Conservation (phyloP, 2,329 filamentous ascomycete species). For the Corynespora cassiicola region DNA sequence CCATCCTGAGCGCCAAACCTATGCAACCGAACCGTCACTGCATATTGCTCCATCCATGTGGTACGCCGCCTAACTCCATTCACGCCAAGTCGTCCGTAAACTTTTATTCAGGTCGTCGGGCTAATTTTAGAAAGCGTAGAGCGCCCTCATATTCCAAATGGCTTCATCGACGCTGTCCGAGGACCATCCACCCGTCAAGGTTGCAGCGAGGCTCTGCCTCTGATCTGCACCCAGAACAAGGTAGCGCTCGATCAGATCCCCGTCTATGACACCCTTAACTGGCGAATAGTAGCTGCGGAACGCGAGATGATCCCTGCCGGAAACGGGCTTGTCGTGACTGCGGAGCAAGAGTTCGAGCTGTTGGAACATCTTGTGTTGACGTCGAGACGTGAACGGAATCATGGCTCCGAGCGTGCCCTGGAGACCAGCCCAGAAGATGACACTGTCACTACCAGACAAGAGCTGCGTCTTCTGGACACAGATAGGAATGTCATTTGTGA, state of each 20-base stretch:
- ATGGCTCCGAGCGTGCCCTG: constrained; percentile 94
- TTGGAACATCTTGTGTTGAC: constrained; percentile 98
- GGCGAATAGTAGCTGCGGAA: constrained; percentile 96
- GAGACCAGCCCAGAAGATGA: constrained; percentile 91
- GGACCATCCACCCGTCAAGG: constrained; percentile 74
- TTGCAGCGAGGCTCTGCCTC: constrained; percentile 93
- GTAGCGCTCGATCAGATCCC: constrained; percentile 93
- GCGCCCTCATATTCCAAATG: constrained; percentile 60
- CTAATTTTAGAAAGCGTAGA: constrained; percentile 44
- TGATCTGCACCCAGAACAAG: constrained; percentile 82
- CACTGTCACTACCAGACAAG: constrained; percentile 88
- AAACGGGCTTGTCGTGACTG: constrained; percentile 77
- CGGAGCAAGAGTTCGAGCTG: constrained; percentile 88
- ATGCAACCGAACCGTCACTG: no score
- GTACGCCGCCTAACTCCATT: no score
- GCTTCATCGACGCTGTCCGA: constrained; percentile 94
- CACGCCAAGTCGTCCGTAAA: no score
- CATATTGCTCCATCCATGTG: no score
- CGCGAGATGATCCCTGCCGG: constrained; percentile 92
- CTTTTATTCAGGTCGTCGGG: not conserved
- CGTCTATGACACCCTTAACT: constrained; percentile 95
- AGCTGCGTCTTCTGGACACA: constrained; percentile 88
- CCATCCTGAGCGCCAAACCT: no score
- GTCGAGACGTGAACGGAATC: constrained; percentile 87
- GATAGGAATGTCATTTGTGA: constrained; percentile 88